Base-by-base conservation (phyloP, 2,329 filamentous ascomycete genomes). In the Pseudogymnoascus sp. region DNA sequence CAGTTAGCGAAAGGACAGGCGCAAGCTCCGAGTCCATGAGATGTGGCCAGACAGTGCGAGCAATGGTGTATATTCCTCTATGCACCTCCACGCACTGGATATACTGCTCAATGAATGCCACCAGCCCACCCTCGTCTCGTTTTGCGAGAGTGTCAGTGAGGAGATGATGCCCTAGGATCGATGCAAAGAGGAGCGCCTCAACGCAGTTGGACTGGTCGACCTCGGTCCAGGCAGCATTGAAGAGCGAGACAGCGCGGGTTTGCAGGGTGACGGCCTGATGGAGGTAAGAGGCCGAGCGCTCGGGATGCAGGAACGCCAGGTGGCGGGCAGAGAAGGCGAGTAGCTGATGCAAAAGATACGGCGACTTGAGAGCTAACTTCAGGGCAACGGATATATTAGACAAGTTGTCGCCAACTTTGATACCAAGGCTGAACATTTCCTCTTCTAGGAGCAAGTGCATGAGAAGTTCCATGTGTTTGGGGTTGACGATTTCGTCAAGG, bases 261-360 rank as follows among this genome's bases (percentile, higher is more conserved):
- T 75, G 74, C n/a, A 76, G 63, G 11, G 66, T 59, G 8, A 67
- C 61, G 6, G 71, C 57, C 61, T 65, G 64, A 64, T 70, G 64
- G 57, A 65, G 64, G 59, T 69, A 70, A 18, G 65, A 62, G 6
- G 64, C 61, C 0, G 68, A 63, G 7, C 62, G 63, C 9, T 66
- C 64, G 1, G 70, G 71, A 7, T 67, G 63, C 2, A 72, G 30
- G 35, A 64, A 65, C 3, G 73, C 70, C 1, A 75, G 64, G 58
- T 74, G 73, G 2, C 71, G 68, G 2, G 75, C 70, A 12, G 73
- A 73, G 38, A 74, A 71, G 25, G 73, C 72, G 14, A 76, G 69
- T 8, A 76, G 59, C 60, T 71, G 65, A 62, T 75, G 67, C 58
- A 76, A 64, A 28, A 76, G 69, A 61, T 72, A 76, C 2, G 73